Evolutionary conservation across 495 filamentous ascomycete species (phyloP).

Genomic region (Neurospora sp.): DNA sequence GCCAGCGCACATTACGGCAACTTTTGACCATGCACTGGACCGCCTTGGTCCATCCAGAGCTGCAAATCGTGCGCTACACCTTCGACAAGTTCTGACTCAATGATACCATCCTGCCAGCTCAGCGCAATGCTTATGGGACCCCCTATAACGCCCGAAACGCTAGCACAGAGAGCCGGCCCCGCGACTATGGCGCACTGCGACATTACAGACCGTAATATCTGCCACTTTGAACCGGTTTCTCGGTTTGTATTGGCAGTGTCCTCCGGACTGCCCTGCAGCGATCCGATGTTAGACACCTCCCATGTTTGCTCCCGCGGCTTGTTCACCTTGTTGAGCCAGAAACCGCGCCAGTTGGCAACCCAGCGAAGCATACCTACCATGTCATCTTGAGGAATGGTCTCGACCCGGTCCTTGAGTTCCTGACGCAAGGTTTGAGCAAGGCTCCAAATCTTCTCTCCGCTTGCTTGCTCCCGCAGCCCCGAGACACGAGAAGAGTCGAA

Average conservation of each 20-base stretch:
- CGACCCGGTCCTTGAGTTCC: slow-evolving; percentile 9
- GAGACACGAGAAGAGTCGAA: slow-evolving; percentile 11
- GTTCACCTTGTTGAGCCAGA: slow-evolving; percentile 16
- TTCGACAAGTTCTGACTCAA: slow-evolving; percentile 16
- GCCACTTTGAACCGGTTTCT: slow-evolving; percentile 8
- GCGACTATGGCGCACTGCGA: slow-evolving; percentile 22
- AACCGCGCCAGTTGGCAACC: slow-evolving; percentile 19
- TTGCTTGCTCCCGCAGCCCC: slow-evolving; percentile 4
- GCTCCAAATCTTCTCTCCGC: slow-evolving; percentile 18
- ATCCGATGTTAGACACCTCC: slow-evolving; percentile 27
- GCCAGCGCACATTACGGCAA: not conserved
- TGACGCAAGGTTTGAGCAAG: slow-evolving; percentile 13
- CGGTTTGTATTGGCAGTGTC: not conserved
- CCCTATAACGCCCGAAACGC: slow-evolving; percentile 17
- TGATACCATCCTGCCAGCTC: slow-evolving; percentile 23
- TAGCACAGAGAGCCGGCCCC: slow-evolving; percentile 19
- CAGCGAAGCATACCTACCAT: slow-evolving; percentile 20
- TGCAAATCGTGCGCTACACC: slow-evolving; percentile 20
- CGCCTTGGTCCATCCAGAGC: slow-evolving; percentile 11
- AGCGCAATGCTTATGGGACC: slow-evolving; percentile 17
- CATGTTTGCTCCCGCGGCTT: slow-evolving; percentile 18
- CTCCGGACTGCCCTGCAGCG: slow-evolving; percentile 7
- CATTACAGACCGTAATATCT: slow-evolving; percentile 21
- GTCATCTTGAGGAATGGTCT: slow-evolving; percentile 19
- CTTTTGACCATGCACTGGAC: not conserved